phyloP scores from a whole-genome alignment of 305 asterid genomes.

The Fraxinus dipetala region DNA sequence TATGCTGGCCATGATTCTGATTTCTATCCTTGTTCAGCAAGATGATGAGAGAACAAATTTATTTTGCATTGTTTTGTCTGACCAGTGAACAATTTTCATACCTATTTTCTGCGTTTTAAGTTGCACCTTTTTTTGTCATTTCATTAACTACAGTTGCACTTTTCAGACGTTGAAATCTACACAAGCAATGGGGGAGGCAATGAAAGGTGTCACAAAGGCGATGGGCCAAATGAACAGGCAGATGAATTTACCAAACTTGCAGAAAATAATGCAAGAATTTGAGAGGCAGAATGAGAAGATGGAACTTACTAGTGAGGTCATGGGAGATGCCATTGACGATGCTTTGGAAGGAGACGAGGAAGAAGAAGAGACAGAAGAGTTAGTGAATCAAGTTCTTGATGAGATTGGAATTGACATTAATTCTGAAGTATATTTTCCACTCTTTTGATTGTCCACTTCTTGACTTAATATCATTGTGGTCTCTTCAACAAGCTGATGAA shows the following conservation, averaged over 20 bases:
- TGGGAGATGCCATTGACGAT: conserved; percentile 99
- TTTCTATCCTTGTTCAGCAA: not conserved
- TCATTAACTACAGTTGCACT: not conserved
- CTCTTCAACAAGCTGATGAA: not conserved
- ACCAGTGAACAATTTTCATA: not conserved
- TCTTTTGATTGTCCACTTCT: not conserved
- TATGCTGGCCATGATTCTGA: not conserved
- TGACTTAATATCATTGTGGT: not conserved
- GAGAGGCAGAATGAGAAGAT: conserved; percentile 96
- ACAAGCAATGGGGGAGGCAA: conserved; percentile 99
- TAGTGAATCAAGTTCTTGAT: conserved; percentile 96
- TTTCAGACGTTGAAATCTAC: conserved; percentile 89
- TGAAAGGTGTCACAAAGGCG: conserved; percentile 99
- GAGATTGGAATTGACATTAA: conserved; percentile 94
- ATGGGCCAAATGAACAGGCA: conserved; percentile 99
- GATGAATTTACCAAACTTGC: conserved; percentile 95
- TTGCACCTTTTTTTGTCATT: not conserved
- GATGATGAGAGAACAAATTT: not conserved
- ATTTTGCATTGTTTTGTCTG: not conserved
- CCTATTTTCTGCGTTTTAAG: not conserved
- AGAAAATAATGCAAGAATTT: conserved; percentile 97
- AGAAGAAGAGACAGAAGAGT: conserved; percentile 96
- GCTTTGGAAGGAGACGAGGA: conserved; percentile 99
- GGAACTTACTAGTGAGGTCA: conserved; percentile 93
- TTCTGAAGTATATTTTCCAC: conserved; percentile 58